Base-by-base conservation (phyloP, 306 rosid species). In the Cicer chorassanicum region DNA sequence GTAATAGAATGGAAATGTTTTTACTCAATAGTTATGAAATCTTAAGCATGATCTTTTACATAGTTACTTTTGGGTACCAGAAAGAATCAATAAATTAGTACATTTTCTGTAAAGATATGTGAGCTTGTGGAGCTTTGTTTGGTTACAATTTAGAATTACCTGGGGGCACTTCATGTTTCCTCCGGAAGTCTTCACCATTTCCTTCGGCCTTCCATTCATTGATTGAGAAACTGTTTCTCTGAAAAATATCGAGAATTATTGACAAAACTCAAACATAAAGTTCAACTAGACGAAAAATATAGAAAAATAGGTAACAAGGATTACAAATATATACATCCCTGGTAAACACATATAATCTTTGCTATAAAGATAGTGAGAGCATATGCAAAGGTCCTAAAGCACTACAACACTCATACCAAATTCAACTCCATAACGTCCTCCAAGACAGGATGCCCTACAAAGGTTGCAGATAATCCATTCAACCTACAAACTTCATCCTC, bases 401-500 rank as follows among this genome's bases (percentile, higher is more conserved):
- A 76, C 18, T 71, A 19, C 64, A 3, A 53, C 24, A 50, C 42
- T 49, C 88, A 43, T 86, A 94, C 98, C 75, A 34, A 77, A 73
- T 88, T 86, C 72, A 84, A 75, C 34, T 84, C 90, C 46, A 81
- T 75, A 60, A 84, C 68, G 78, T 94, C 97, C 83, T 94, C 97
- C 46, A 94, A 78, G 73, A 82, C 78, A 42, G 98, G 97, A 81
- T 94, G 97, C 65, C 97, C 98, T 38, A 94, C 96, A 80, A 90
- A 91, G 41, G 95, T 88, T 18, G 98, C 97, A 82, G 80, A 77
- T 77, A 94, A 46, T 76, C 98, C 97, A 78, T 94, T 87, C 46
- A 78, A 85, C 85, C 84, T 86, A 82, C 94, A 91, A 73, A 89
- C 85, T 83, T 79, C 84, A 69, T 85, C 98, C 84, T 94, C 98